Evolutionary conservation across 176 grass and related monocot genomes (phyloP).

Genomic region (Avena insularis): DNA sequence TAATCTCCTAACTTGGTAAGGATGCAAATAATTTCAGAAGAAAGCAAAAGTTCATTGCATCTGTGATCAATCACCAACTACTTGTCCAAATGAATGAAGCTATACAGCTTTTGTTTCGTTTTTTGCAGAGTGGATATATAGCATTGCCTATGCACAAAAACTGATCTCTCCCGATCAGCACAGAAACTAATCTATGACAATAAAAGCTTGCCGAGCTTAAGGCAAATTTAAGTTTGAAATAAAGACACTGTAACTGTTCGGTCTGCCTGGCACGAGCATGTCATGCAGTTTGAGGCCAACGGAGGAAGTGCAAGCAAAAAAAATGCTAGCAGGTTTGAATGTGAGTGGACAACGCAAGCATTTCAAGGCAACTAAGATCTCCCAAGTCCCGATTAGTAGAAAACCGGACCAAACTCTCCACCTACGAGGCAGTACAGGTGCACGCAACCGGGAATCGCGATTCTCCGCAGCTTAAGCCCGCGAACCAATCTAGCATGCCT

Average conservation of each 20-base stretch:
- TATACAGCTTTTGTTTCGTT: not conserved
- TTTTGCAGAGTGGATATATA: not conserved
- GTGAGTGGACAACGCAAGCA: conserved; percentile 27
- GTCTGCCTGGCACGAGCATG: not conserved
- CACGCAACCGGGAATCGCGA: not conserved
- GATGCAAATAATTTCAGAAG: not conserved
- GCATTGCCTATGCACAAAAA: not conserved
- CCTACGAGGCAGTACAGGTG: not conserved
- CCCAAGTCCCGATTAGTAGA: not conserved
- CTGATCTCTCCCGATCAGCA: not conserved
- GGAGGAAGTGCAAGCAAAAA: conserved; percentile 11
- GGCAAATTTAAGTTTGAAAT: not conserved
- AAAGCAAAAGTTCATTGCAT: not conserved
- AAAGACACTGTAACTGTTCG: conserved; percentile 8
- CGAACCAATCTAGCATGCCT: not conserved
- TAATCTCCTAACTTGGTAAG: not conserved
- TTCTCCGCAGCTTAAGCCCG: not conserved
- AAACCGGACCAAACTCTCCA: not conserved
- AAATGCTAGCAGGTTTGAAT: not conserved
- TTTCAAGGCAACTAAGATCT: conserved; percentile 10
- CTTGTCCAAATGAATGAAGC: not conserved
- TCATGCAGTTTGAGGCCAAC: not conserved
- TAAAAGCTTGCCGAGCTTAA: conserved; percentile 10
- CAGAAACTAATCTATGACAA: not conserved
- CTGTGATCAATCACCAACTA: not conserved